These are phyloP conservation scores for Backusella macrospora DNA, from an alignment of 192 early-diverging fungal species.

Conservation along the genomic window DNA sequence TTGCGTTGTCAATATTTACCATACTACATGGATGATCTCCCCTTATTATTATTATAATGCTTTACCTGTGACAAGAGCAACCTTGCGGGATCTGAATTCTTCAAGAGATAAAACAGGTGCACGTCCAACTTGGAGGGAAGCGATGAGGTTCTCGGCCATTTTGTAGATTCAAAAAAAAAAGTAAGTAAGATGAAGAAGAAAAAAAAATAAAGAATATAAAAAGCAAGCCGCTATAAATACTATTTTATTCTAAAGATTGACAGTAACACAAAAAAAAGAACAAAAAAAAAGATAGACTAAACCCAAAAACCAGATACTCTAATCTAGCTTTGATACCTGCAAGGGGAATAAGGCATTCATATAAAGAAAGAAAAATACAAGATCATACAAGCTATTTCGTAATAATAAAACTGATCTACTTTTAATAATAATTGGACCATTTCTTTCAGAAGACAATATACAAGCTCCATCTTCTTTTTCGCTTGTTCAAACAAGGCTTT, in stretches of 20 bases:
- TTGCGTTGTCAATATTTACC: neutral
- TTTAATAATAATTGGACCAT: too few relatives aligned
- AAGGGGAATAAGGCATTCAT: neutral
- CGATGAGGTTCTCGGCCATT: slow-evolving; percentile 6
- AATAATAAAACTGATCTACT: too few relatives aligned
- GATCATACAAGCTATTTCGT: too few relatives aligned
- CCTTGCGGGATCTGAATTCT: slow-evolving; percentile 62
- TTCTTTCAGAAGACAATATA: neutral
- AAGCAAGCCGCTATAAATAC: slow-evolving; percentile 8
- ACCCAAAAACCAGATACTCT: neutral
- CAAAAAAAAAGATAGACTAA: neutral
- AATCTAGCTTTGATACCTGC: neutral
- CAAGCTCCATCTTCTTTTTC: neutral
- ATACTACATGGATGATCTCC: neutral
- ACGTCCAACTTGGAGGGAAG: slow-evolving; percentile 13
- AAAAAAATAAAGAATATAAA: neutral
- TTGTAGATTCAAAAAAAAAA: slow-evolving; percentile 7
- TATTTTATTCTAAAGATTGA: neutral
- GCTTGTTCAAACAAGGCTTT: slow-evolving; percentile 1
- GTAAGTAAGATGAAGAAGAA: neutral
- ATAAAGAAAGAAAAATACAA: too few relatives aligned
- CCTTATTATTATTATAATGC: neutral
- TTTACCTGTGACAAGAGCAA: slow-evolving; percentile 64
- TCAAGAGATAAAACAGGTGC: slow-evolving; percentile 38
- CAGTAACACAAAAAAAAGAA: neutral